Evolutionary conservation across 2,329 filamentous ascomycete species (phyloP), one percentile per base, ranked within the genome.

Genomic region (Penicillium polonicum): DNA sequence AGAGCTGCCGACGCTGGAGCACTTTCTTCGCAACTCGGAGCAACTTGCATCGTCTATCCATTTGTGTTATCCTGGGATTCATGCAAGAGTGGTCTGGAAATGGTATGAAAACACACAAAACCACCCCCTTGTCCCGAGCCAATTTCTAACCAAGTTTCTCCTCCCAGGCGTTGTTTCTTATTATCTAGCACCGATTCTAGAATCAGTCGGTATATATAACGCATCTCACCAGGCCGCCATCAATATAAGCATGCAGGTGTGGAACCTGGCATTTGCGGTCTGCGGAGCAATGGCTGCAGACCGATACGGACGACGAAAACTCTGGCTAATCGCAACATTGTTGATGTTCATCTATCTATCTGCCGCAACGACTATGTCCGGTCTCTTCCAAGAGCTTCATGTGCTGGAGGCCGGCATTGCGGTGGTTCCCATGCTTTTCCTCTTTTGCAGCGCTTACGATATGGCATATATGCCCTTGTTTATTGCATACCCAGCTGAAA

Each of bases 341-440:
- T 19, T 62, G 45, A 62, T 62, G 60, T 19, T 63, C 4, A 59
- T 64, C 39, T 66, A 63, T 29, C 48, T 61, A 17, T 52, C 63
- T 2, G 58, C 62, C 19, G 62, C 63, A 7, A 58, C 60, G 0
- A 49, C 54, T 17, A 62, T 68, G 54, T 52, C 58, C 0, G 63
- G 61, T 7, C 57, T 66, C 5, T 64, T 60, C 27, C 53, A 57
- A 7, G 56, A 66, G 55, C 49, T 68, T 54, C 38, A 57, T 19
- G 49, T 63, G 4, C 36, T 62, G 6, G 48, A 54, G 17, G 65
- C 66, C 4, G 69, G 65, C 3, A 68, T 66, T 38, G 65, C 72
- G 3, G 71, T 73, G 3, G 63, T 75, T 4, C 70, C 62, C 0
- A 58, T 64, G 52, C 39, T 65, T 13, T 66, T 64, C 43, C 54